Evolutionary conservation across 2,329 filamentous ascomycete genomes (phyloP).

Genomic region (Myriosclerotinia scirpicola): DNA sequence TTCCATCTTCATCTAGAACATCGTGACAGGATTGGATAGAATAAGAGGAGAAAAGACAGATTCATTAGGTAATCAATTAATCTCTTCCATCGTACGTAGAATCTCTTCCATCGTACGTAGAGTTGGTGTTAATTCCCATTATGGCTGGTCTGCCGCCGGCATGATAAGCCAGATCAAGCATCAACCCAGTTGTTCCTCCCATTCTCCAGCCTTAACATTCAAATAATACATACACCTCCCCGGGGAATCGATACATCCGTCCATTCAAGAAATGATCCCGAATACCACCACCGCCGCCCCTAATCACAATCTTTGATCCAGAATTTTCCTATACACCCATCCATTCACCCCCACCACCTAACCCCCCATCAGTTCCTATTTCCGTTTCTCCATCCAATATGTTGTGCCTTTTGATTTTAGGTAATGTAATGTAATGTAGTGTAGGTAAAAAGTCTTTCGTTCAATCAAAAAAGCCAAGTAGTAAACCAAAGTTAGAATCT

Average conservation of each 20-base stretch:
- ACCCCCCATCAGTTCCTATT: not conserved
- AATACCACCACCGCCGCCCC: slow-evolving; percentile 1
- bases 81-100: slow-evolving; percentile 7
- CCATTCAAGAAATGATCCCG: slow-evolving; percentile 5
- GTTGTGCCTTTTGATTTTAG: slow-evolving; percentile 7
- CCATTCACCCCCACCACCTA: not conserved
- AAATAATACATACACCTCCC: not conserved
- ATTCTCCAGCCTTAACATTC: not conserved
- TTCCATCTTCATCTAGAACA: not conserved
- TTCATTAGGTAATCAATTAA: not conserved
- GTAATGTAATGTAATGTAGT: slow-evolving; percentile 13
- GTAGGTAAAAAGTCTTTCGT: slow-evolving; percentile 6
- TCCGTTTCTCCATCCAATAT: slow-evolving; percentile 9
- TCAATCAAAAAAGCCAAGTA: not conserved
- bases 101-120: slow-evolving; percentile 9
- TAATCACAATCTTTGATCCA: not conserved
- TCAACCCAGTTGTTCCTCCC: not conserved
- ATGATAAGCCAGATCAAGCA: slow-evolving; percentile 1
- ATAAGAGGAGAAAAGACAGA: not conserved
- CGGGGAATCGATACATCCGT: not conserved
- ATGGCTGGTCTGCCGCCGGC: not conserved
- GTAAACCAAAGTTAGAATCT: slow-evolving; percentile 12
- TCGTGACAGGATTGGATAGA: not conserved
- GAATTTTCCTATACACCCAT: slow-evolving; percentile 17
- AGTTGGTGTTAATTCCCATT: not conserved